phyloP scores from a whole-genome alignment of 768 basidiomycete genomes.

The Pisolithus albus region DNA sequence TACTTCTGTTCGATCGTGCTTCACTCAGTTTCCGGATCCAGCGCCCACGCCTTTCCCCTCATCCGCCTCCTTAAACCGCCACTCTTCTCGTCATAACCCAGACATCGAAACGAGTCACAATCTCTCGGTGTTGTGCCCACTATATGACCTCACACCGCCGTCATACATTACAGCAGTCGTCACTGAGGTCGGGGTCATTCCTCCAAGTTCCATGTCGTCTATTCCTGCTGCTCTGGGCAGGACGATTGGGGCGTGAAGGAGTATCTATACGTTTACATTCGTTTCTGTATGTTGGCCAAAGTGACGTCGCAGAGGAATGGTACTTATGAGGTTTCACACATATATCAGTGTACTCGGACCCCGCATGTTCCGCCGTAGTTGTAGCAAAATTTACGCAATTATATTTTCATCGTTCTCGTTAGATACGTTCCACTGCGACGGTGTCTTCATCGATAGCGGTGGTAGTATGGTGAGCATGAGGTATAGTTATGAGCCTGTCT shows the following conservation, averaged over 20 bases:
- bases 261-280: conserved; percentile 7
- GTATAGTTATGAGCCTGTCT: no score
- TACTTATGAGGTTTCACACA: neutral
- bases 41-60: conserved; percentile 24
- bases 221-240: conserved; percentile 61
- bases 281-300: neutral
- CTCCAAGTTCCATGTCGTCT: conserved; percentile 83
- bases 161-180: conserved; percentile 91
- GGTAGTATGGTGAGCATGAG: no score
- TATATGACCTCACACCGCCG: conserved; percentile 94
- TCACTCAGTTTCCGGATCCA: conserved; percentile 1
- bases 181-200: conserved; percentile 94
- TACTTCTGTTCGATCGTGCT: neutral
- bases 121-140: conserved; percentile 74
- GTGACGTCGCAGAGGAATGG: neutral
- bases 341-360: no score
- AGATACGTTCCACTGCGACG: no score
- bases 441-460: no score
- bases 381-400: no score
- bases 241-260: conserved; percentile 17
- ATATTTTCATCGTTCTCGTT: no score
- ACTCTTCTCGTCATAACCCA: conserved; percentile 11
- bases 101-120: conserved; percentile 35
- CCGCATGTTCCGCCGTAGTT: no score
- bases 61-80: neutral